Conservation (phyloP, 805 yeast species). For the Suhomyces sp. region DNA sequence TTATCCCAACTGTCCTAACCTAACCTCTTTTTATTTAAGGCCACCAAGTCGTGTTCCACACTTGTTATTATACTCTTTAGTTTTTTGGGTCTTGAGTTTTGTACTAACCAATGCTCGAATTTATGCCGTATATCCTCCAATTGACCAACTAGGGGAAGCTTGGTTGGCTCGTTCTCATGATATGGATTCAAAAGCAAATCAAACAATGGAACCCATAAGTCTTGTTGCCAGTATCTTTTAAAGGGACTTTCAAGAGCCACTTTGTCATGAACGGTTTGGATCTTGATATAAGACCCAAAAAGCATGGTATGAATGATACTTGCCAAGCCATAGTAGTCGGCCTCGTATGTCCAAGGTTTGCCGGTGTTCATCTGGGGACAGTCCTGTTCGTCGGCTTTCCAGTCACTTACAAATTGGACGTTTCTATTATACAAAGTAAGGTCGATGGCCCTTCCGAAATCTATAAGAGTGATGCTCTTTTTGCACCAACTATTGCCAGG, state of each 20-base stretch:
- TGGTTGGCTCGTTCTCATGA: conserved; percentile 10
- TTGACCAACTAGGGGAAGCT: conserved; percentile 41
- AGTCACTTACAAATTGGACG: conserved; percentile 55
- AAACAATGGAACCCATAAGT: conserved; percentile 69
- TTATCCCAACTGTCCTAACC: not conserved
- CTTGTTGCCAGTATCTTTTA: conserved; percentile 74
- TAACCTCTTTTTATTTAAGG: conserved; percentile 11
- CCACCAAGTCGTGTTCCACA: conserved; percentile 29
- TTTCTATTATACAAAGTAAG: conserved; percentile 48
- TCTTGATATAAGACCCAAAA: conserved; percentile 63
- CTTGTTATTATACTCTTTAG: conserved; percentile 32
- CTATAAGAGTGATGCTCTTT: conserved; percentile 64
- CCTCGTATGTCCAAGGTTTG: conserved; percentile 70
- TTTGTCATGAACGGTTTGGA: conserved; percentile 13
- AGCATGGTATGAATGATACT: conserved; percentile 67
- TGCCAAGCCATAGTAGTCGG: conserved; percentile 83
- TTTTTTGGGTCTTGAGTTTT: conserved; percentile 14
- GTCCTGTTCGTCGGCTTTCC: conserved; percentile 64
- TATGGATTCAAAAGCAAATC: conserved; percentile 61
- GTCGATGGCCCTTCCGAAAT: conserved; percentile 81
- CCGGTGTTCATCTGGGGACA: conserved; percentile 65
- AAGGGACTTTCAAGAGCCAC: conserved; percentile 42
- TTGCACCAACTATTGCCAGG: conserved; percentile 46
- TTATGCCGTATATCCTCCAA: conserved; percentile 30
- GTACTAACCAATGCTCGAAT: conserved; percentile 43